A percentile compares a stretch with the other conserved stretches of the same genome.
phyloP scores from a whole-genome alignment of 2,329 filamentous ascomycete genomes.

The Xylariaceae sp. region DNA sequence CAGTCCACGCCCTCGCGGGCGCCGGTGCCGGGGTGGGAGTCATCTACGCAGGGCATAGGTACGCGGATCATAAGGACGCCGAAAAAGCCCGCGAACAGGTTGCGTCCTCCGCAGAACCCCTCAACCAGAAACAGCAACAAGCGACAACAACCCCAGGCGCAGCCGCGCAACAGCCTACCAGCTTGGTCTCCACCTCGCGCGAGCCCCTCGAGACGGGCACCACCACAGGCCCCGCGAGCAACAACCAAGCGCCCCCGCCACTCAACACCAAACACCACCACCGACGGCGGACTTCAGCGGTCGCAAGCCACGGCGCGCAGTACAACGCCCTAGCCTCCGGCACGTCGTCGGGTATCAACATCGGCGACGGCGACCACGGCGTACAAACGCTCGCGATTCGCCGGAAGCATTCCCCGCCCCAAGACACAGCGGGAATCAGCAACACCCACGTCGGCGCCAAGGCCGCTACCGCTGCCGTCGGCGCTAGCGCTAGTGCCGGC shows the following conservation, averaged over 20 bases:
- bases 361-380: conserved; percentile 1
- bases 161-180: not conserved
- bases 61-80: not conserved
- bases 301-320: conserved; percentile 10
- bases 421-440: too few species aligned
- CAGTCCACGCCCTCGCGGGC: conserved; percentile 12
- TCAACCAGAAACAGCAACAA: too few species aligned
- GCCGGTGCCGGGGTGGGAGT: conserved; percentile 14
- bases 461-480: not conserved
- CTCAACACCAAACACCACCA: not conserved
- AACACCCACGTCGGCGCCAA: too few species aligned
- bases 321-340: conserved; percentile 29
- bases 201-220: not conserved
- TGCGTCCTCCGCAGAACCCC: not conserved
- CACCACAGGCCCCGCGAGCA: too few species aligned
- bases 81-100: not conserved
- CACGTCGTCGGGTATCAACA: conserved; percentile 27
- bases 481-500: too few species aligned
- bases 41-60: conserved; percentile 16
- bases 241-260: too few species aligned
- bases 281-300: too few species aligned
- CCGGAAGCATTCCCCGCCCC: too few species aligned
- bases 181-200: not conserved
- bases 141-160: too few species aligned
- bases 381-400: too few species aligned